Percentiles rank a stretch among this genome's conserved stretches.
Evolutionary conservation across 2,329 filamentous ascomycete species (phyloP).

Genomic region (Exophiala bonariae): DNA sequence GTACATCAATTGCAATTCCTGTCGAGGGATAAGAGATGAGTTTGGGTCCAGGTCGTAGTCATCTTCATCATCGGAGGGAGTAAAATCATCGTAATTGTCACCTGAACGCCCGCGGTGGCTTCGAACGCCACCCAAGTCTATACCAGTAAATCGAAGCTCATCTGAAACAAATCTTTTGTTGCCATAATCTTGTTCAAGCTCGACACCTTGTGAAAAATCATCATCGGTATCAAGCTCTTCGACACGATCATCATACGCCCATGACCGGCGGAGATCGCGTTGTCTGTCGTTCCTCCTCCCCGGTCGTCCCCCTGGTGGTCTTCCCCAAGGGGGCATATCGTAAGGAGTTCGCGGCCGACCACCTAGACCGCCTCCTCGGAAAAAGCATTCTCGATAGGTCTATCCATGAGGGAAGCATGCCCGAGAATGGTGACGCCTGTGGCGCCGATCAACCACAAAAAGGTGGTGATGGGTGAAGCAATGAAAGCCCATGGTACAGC

Average conservation of each 20-base stretch:
- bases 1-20: constrained; percentile 54
- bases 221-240: constrained; percentile 42
- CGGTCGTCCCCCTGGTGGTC: constrained; percentile 86
- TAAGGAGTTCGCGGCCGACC: constrained; percentile 99
- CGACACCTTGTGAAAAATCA: constrained; percentile 59
- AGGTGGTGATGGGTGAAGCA: constrained; percentile 78
- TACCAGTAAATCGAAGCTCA: constrained; percentile 61
- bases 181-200: constrained; percentile 48
- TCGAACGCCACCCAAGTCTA: constrained; percentile 52
- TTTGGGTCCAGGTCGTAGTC: constrained; percentile 55
- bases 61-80: constrained; percentile 38
- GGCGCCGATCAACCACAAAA: constrained; percentile 94
- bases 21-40: constrained; percentile 45
- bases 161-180: constrained; percentile 56
- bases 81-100: constrained; percentile 50
- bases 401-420: constrained; percentile 94
- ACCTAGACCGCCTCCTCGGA: constrained; percentile 99
- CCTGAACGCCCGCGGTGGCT: constrained; percentile 45
- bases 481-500: constrained; percentile 81
- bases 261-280: constrained; percentile 53
- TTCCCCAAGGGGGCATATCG: constrained; percentile 89
- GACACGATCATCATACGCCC: constrained; percentile 46
- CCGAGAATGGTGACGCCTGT: constrained; percentile 91
- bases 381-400: constrained; percentile 99
- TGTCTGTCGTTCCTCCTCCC: constrained; percentile 62